Base-by-base conservation (phyloP, 768 basidiomycete genomes). In the Naganishia onofrii region DNA sequence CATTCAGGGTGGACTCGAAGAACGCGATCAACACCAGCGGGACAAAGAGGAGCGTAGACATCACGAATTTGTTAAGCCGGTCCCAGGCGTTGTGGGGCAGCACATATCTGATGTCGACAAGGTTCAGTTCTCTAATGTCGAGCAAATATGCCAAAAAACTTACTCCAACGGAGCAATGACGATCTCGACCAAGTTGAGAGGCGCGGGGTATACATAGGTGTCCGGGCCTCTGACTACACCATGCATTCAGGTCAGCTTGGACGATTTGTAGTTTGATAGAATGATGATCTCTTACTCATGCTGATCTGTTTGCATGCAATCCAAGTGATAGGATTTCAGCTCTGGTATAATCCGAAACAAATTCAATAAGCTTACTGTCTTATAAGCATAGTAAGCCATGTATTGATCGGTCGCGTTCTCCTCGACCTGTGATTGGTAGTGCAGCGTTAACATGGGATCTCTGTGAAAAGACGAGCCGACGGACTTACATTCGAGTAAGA, bases 171-270 rank as follows among this genome's bases (percentile, higher is more conserved):
- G 94, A 69, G 95, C 83, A 32, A 95, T 82, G 77, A 92, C 78
- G 0, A 84, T 83, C 81, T 97, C 94, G 71, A 94, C 82, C 31
- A 96, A 82, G 79, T 95, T 96, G 84, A 95, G 94, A 0, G 94
- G 94, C 0, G 92, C 92, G 79, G 74, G 76, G 66, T 93, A 94
- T 60, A 92, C 83, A 75, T 83, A 90, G 29, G 79, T 77, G 63
- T 82, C 81, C 19, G 81, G 81, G 4, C 80, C 79, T 34, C 76
- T 75, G 48, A 80, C 72, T 76, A 28, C 21, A 32, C 36, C 34
- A 44, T 3, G 26, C 19, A 5, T n/a, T 15, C 6, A 28, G 8
- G 23, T 48, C 23, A 52, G 42, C 29, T 53, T 63, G 53, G 29
- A 31, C n/a, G n/a, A n/a, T n/a, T n/a, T n/a, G n/a, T n/a, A n/a